Base-by-base conservation (phyloP, 2,329 filamentous ascomycete genomes). In the Colletotrichum sp. region DNA sequence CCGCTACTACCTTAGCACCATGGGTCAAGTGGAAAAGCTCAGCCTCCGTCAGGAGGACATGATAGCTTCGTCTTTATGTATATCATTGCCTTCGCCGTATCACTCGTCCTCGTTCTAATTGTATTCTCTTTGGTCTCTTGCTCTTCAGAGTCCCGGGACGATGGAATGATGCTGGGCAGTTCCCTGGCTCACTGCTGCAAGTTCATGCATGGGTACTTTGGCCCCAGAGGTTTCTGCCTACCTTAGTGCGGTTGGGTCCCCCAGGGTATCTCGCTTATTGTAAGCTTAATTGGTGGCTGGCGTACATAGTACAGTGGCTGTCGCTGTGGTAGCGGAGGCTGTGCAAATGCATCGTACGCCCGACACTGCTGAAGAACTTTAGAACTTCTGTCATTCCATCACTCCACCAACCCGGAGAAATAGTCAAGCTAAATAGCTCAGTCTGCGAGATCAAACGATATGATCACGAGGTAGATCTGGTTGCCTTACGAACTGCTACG, bases 261-360 rank as follows among this genome's bases (percentile, higher is more conserved):
- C n/a, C 66, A 36, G 22, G 22, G 52, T 39, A 39, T 25, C 55
- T 48, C 57, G 57, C 57, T 52, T 52, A 63, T 63, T 48, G 32
- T 66, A 70, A 70, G 68, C 57, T 70, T 69, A 69, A 39, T 69
- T 69, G 13, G 55, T 68, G 66, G 66, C 66, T 65, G 32, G 34
- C 34, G 15, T 36, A 36, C 15, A 16, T 36, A 36, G 52, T 68
- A 60, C 27, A 8, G 64, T 67, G 64, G 39, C 39, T 39, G 22
- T 16, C 25, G 16, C 11, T 34, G 32, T 4, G n/a, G 30, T 28
- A 59, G 27, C 34, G 34, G 34, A 36, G 34, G 34, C 34, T 36
- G 34, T 36, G 34, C 34, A 16, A 36, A 36, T 36, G 34, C 34
- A 36, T 36, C 34, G 16, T 36, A 36, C 57, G 28, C 57, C 27